These are phyloP conservation scores for Paramyrothecium roridum DNA, from an alignment of 2,329 filamentous ascomycete species.

Conservation along the genomic window DNA sequence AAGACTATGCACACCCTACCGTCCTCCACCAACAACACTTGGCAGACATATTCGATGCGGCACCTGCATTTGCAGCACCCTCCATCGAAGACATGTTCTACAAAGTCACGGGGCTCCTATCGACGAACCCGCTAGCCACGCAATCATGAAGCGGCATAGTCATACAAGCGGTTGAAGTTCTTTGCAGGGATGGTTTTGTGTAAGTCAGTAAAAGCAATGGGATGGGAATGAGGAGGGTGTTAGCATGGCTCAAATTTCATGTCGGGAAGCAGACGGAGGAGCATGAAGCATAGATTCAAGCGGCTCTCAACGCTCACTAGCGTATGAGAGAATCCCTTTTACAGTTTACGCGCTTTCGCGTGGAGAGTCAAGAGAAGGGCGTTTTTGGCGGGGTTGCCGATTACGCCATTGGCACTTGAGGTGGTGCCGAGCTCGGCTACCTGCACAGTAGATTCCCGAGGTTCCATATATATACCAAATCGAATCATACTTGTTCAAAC, in stretches of 20 bases:
- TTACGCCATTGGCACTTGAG: slow-evolving; percentile 29
- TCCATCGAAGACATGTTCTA: slow-evolving; percentile 75
- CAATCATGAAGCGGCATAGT: slow-evolving; percentile 7
- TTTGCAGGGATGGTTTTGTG: no score
- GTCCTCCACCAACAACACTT: slow-evolving; percentile 68
- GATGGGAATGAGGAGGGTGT: no score
- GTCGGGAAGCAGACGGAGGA: not conserved
- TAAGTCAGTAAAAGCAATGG: no score
- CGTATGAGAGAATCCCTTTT: slow-evolving; percentile 1
- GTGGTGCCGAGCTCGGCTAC: slow-evolving; percentile 14
- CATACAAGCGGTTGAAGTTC: no score
- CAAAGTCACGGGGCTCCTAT: slow-evolving; percentile 61
- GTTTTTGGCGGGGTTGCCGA: slow-evolving; percentile 21
- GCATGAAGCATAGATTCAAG: not conserved
- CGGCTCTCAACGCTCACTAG: not conserved
- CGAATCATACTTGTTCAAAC: not conserved
- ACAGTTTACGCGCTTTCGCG: slow-evolving; percentile 7
- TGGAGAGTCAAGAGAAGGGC: slow-evolving; percentile 9
- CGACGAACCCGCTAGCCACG: slow-evolving; percentile 46
- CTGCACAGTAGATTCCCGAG: slow-evolving; percentile 6
- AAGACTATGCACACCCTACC: slow-evolving; percentile 48
- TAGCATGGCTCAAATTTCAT: no score
- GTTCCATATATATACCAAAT: slow-evolving; percentile 13
- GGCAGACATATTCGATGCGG: slow-evolving; percentile 66
- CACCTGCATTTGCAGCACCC: slow-evolving; percentile 65